Evolutionary conservation across 306 rosid species (phyloP), one percentile per base, ranked within the genome.

Genomic region (Medicago lupulina): DNA sequence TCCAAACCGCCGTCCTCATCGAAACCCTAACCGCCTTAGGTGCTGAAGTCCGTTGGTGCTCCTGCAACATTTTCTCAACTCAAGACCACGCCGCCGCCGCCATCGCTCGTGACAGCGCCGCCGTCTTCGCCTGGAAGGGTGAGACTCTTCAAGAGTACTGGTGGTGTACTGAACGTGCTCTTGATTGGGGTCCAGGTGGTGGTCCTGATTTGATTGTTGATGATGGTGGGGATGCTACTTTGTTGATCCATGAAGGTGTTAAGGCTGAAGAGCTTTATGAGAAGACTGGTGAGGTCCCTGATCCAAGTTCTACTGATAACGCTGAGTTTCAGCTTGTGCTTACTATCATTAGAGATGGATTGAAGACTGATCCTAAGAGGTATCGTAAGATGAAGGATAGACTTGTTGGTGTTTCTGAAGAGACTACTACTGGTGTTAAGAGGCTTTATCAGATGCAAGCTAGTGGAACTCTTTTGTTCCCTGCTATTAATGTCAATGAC

Each of bases 71-170:
- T 58, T 95, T 95, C 90, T 95, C 99, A 66, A 95, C 99, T 0
- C 99, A 95, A 83, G 99, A 95, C 82, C 99, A 95, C 72, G 97
- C 97, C 61, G 99, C 99, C 54, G 97, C 99, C 39, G 99, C 92
- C 47, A 92, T 85, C 25, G 99, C 99, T 2, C 93, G 99, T 2
- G 97, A 95, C 62, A 76, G 83, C 49, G 99, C 99, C n/a, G 85
- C 99, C 1, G 97, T 95, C 0, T 95, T 95, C 73, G 99, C 97
- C 59, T 95, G 99, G 97, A 95, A 92, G 70, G 99, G 99, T 0
- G 99, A 95, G 77, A 95, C 97, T 18, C 90, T 95, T 3, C 97
- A 90, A 81, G 99, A 95, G 87, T 92, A 95, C 80, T 92, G 99
- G 99, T 95, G 99, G 99, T 95, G 99, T 81, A 92, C 99, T 0